phyloP scores from a whole-genome alignment of 768 basidiomycete species.

The Pleurotus eryngii region DNA sequence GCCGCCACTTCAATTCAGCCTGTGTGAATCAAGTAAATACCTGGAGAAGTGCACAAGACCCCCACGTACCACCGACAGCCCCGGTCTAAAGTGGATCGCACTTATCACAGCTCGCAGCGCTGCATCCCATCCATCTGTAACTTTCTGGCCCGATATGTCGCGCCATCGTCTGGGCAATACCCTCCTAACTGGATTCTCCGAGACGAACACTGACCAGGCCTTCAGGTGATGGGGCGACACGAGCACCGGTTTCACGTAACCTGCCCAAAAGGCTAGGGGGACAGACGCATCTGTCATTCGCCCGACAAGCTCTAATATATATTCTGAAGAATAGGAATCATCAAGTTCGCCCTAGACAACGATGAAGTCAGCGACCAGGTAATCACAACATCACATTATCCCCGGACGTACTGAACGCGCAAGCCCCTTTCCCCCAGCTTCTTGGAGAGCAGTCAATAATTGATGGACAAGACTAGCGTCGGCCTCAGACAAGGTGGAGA shows the following conservation, averaged over 20 bases:
- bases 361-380: background rate
- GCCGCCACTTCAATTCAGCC: conserved; percentile 70
- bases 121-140: conserved; percentile 68
- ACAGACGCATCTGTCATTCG: conserved; percentile 42
- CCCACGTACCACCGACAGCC: conserved; percentile 61
- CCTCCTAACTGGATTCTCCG: conserved; percentile 39
- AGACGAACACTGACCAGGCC: conserved; percentile 56
- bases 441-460: conserved; percentile 33
- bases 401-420: conserved; percentile 31
- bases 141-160: conserved; percentile 60
- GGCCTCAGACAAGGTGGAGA: conserved; percentile 22
- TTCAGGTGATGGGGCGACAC: conserved; percentile 51
- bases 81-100: conserved; percentile 65
- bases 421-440: conserved; percentile 36
- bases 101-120: conserved; percentile 68
- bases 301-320: conserved; percentile 30
- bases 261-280: conserved; percentile 65
- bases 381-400: background rate
- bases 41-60: conserved; percentile 7
- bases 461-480: conserved; percentile 26
- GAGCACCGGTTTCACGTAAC: conserved; percentile 53
- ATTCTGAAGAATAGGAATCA: conserved; percentile 13
- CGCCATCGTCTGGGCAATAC: conserved; percentile 75
- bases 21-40: conserved; percentile 21
- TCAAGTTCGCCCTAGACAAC: conserved; percentile 13